Evolutionary conservation across 306 rosid species (phyloP).

Genomic region (Notholithocarpus densiflorus): DNA sequence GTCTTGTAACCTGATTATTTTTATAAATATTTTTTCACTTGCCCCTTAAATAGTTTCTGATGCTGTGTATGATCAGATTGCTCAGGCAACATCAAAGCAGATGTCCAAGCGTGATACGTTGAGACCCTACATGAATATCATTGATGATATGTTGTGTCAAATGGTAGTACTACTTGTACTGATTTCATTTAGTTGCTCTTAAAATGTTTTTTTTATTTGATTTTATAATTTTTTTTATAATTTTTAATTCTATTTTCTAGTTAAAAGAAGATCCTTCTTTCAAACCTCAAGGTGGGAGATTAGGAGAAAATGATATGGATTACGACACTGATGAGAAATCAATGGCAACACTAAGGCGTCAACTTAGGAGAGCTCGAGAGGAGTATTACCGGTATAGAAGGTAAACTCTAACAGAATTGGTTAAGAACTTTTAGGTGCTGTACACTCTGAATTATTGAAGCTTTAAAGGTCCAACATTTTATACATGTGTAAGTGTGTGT

Average conservation of each 20-base stretch:
- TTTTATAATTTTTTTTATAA: slow-evolving; percentile 1
- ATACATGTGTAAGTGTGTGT: neutral
- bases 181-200: neutral
- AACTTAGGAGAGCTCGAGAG: slow-evolving; percentile 86
- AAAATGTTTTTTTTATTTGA: slow-evolving; percentile 8
- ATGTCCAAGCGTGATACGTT: slow-evolving; percentile 93
- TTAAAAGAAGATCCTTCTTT: slow-evolving; percentile 89
- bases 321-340: slow-evolving; percentile 97
- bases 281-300: slow-evolving; percentile 91
- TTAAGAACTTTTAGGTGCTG: neutral
- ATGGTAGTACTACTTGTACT: slow-evolving; percentile 48
- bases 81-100: slow-evolving; percentile 97
- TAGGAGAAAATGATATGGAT: slow-evolving; percentile 93
- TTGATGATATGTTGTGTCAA: slow-evolving; percentile 70
- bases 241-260: slow-evolving; percentile 40
- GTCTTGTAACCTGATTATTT: neutral
- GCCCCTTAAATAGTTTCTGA: neutral
- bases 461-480: neutral
- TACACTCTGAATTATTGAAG: neutral
- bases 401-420: slow-evolving; percentile 30
- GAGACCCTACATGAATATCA: slow-evolving; percentile 84
- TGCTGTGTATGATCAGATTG: slow-evolving; percentile 45
- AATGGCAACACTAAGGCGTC: slow-evolving; percentile 92
- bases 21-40: neutral
- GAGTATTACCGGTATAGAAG: slow-evolving; percentile 92